Base-by-base conservation (phyloP, 345 rosid genomes). In the Arabidopsis arenosa region DNA sequence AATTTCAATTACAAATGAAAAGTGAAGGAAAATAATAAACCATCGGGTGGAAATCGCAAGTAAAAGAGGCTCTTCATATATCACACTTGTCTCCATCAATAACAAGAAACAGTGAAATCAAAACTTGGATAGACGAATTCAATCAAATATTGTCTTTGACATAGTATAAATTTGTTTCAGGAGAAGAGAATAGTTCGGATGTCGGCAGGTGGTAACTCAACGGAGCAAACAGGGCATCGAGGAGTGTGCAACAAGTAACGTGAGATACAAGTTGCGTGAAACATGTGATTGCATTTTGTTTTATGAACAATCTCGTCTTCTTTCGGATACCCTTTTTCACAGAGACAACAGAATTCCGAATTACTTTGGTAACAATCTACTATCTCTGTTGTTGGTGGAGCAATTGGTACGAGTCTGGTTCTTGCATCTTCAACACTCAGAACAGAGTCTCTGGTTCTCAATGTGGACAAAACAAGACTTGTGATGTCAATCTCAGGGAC, bases 281-380 rank as follows among this genome's bases (percentile, higher is more conserved):
- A 73, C 28, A 74, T 53, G 70, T 73, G 77, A 63, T 54, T 73
- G 77, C 77, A 62, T 52, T 7, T 73, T 52, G 70, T 63, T 63
- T 32, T 73, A 36, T 40, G 56, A 43, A 63, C 63, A 45, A 65
- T 56, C 28, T 65, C 78, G 5, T 36, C n/a, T 65, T 65, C 41
- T 45, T 65, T 55, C 13, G 72, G 66, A 65, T 52, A 74, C 18
- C 65, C 57, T 21, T 54, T 10, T 28, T 9, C 57, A 55, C 77
- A 65, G 0, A 74, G 71, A 55, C 1, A 1, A 65, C 58, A 74
- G 47, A 2, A 9, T 0, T 55, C 71, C 7, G 9, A 1, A 44
- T 21, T 21, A 21, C 71, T 44, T 73, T 56, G 64, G 57, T 43
- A 64, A 10, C 57, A 64, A 63, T 73, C 47, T 12, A 73, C 0